phyloP scores from a whole-genome alignment of 148 eudicot genomes.

The Fagopyrum tataricum region DNA sequence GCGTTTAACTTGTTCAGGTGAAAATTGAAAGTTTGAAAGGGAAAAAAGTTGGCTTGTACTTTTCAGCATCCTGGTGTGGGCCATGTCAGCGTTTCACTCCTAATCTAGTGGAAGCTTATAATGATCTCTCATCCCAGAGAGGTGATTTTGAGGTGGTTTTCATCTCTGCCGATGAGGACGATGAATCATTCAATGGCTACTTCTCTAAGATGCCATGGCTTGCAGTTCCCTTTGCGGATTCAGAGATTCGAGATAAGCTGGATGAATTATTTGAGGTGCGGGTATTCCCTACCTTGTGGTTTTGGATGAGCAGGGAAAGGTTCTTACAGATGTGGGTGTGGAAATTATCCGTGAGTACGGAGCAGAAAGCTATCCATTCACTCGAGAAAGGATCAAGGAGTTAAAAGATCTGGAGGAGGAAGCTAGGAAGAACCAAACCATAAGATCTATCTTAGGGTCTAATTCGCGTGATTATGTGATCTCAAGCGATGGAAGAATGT shows the following conservation, averaged over 20 bases:
- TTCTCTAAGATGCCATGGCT: slow-evolving; percentile 83
- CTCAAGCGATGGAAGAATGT: slow-evolving; percentile 42
- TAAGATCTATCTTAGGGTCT: slow-evolving; percentile 47
- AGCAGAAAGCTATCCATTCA: slow-evolving; percentile 60
- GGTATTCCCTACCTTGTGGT: slow-evolving; percentile 54
- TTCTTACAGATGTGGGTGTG: slow-evolving; percentile 43
- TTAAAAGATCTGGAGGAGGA: slow-evolving; percentile 41
- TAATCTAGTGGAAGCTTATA: slow-evolving; percentile 41
- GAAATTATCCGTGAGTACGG: slow-evolving; percentile 45
- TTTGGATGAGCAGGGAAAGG: slow-evolving; percentile 45
- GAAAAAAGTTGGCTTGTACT: slow-evolving; percentile 58
- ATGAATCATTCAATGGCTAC: slow-evolving; percentile 45
- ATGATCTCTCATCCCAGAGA: slow-evolving; percentile 31
- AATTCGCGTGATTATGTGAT: slow-evolving; percentile 49
- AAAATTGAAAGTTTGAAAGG: slow-evolving; percentile 41
- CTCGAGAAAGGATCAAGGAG: slow-evolving; percentile 33
- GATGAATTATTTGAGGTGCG: slow-evolving; percentile 39
- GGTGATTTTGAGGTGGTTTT: slow-evolving; percentile 52
- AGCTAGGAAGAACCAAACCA: slow-evolving; percentile 47
- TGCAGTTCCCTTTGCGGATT: slow-evolving; percentile 61
- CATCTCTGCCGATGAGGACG: slow-evolving; percentile 48
- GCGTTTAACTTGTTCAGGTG: slow-evolving; percentile 33
- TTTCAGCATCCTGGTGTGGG: slow-evolving; percentile 80
- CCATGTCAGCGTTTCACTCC: slow-evolving; percentile 67
- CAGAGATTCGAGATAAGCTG: slow-evolving; percentile 31